A percentile compares a stretch with the other conserved stretches of the same genome.
Conservation (phyloP, 805 yeast genomes). For the Soucietia sequanensis region DNA sequence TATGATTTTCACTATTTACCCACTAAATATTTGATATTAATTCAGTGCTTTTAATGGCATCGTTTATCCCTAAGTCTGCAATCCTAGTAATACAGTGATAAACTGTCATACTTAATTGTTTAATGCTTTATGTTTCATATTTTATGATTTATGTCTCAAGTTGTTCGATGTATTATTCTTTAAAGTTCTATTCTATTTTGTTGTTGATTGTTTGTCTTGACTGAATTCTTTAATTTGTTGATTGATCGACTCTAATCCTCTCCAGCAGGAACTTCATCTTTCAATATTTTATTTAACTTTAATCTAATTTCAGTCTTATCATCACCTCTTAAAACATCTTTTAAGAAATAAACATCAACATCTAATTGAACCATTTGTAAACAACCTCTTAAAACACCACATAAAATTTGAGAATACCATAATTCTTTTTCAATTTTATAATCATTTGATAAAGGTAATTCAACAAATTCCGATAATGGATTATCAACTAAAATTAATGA, state of each 20-base stretch:
- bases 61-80: too few species aligned
- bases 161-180: too few species aligned
- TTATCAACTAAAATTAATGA: slow-evolving; percentile 75
- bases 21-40: too few species aligned
- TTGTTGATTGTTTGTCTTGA: background rate
- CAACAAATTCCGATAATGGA: slow-evolving; percentile 94
- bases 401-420: slow-evolving; percentile 90
- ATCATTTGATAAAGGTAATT: slow-evolving; percentile 70
- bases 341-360: slow-evolving; percentile 75
- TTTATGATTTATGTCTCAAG: too few species aligned
- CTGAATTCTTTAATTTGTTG: too few species aligned
- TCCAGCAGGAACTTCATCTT: slow-evolving; percentile 96
- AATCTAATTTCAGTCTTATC: slow-evolving; percentile 76
- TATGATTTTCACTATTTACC: too few species aligned
- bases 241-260: slow-evolving; percentile 55
- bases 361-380: slow-evolving; percentile 95
- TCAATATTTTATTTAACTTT: slow-evolving; percentile 65
- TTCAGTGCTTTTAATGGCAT: too few species aligned
- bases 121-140: too few species aligned
- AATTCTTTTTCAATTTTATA: slow-evolving; percentile 65
- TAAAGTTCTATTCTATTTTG: background rate
- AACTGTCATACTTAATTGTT: too few species aligned
- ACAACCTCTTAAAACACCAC: slow-evolving; percentile 90
- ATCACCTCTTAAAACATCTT: slow-evolving; percentile 82
- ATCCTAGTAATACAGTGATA: too few species aligned